These are phyloP conservation scores for Pelargonium cotyledonis DNA, from an alignment of 441 rosid species.

Conservation along the genomic window DNA sequence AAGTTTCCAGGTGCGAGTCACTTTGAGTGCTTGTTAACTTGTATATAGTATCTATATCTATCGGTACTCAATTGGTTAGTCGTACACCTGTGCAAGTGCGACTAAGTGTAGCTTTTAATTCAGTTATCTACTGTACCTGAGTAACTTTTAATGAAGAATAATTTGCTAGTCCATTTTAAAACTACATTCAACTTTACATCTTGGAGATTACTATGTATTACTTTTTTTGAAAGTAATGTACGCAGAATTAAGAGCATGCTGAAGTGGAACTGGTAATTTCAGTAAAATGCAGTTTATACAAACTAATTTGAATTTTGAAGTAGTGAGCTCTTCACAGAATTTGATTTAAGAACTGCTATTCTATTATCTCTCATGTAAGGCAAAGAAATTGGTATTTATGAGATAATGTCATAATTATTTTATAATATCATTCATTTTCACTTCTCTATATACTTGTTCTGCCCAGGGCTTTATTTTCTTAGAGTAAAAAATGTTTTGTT, in stretches of 20 bases:
- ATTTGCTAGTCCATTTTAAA: neutral
- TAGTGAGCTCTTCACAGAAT: no score
- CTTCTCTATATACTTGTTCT: no score
- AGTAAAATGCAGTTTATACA: no score
- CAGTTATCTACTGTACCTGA: neutral
- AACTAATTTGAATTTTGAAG: no score
- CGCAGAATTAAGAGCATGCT: neutral
- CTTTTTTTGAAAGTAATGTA: neutral
- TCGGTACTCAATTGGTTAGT: neutral
- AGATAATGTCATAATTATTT: no score
- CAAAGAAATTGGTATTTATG: no score
- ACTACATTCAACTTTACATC: neutral
- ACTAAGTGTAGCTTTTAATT: no score
- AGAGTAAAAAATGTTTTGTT: no score
- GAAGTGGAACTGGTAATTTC: neutral
- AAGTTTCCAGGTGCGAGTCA: slow-evolving; percentile 76
- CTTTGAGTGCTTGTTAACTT: slow-evolving; percentile 7
- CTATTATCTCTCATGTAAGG: no score
- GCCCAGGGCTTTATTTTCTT: no score
- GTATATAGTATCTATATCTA: neutral
- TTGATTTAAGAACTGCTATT: no score
- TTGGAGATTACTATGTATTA: neutral
- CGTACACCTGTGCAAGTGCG: neutral
- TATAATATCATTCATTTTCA: no score
- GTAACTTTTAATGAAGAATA: neutral